Evolutionary conservation across 2,329 filamentous ascomycete genomes (phyloP).

Genomic region (Didymella sp.): DNA sequence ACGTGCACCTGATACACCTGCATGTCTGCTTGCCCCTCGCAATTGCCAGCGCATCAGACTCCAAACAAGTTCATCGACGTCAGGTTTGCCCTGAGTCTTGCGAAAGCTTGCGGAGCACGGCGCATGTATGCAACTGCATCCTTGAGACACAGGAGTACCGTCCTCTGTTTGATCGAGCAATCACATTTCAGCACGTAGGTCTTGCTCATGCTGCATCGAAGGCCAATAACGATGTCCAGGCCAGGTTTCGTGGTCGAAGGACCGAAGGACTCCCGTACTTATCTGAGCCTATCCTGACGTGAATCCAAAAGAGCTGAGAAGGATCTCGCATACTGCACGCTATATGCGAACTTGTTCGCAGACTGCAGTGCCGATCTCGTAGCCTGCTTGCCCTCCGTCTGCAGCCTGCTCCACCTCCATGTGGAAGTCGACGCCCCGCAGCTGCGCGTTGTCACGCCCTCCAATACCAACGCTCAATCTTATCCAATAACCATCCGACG

Average conservation of each 20-base stretch:
- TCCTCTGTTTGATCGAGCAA: neutral
- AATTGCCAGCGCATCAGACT: conserved; percentile 5
- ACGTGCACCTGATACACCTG: conserved; percentile 6
- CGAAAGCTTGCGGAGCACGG: conserved; percentile 7
- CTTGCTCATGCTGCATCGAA: neutral
- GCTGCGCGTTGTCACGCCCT: conserved; percentile 13
- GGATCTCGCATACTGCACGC: conserved; percentile 2
- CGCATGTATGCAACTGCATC: neutral
- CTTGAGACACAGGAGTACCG: neutral
- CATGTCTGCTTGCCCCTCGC: neutral
- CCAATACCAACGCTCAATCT: conserved; percentile 1
- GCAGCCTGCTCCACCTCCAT: conserved; percentile 4
- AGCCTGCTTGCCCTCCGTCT: conserved; percentile 10
- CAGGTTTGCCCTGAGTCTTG: conserved; percentile 1
- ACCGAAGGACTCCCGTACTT: neutral
- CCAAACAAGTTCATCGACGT: neutral
- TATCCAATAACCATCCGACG: conserved; percentile 18
- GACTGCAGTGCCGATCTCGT: conserved; percentile 20
- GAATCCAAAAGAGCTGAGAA: neutral
- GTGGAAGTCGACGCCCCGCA: conserved; percentile 12
- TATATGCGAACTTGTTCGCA: conserved; percentile 27
- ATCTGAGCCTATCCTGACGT: neutral
- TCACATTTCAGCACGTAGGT: neutral
- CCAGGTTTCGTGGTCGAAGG: neutral
- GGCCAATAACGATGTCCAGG: neutral